These are phyloP conservation scores for Isabelozyma rhagii DNA, from an alignment of 805 yeast species.

Conservation along the genomic window DNA sequence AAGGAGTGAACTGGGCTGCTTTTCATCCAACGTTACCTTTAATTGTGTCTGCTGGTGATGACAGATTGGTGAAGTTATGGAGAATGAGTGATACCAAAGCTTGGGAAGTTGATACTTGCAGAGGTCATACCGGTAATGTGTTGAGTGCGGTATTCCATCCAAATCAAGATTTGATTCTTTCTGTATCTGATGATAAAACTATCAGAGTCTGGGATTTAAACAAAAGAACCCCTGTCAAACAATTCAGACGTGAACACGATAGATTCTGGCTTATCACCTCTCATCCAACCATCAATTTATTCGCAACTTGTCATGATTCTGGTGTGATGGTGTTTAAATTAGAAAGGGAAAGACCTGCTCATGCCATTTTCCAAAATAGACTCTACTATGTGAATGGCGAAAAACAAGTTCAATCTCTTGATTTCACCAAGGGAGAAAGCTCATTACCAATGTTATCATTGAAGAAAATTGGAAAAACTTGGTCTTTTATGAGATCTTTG, in stretches of 20 bases:
- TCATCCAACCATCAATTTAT: slow-evolving; percentile 87
- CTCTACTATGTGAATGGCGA: slow-evolving; percentile 76
- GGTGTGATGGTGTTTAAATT: slow-evolving; percentile 98
- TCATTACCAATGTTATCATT: slow-evolving; percentile 79
- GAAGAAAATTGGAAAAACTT: slow-evolving; percentile 78
- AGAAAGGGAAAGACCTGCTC: slow-evolving; percentile 97
- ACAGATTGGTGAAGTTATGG: slow-evolving; percentile 93
- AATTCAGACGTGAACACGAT: slow-evolving; percentile 89
- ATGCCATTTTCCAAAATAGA: slow-evolving; percentile 65
- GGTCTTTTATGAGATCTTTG: slow-evolving; percentile 80
- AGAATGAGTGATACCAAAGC: slow-evolving; percentile 97
- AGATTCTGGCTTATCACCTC: slow-evolving; percentile 90
- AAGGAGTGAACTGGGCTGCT: slow-evolving; percentile 98
- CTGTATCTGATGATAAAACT: slow-evolving; percentile 95
- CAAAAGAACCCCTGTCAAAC: slow-evolving; percentile 89
- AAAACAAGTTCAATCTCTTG: slow-evolving; percentile 80
- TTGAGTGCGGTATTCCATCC: slow-evolving; percentile 91
- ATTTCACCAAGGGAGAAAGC: slow-evolving; percentile 58
- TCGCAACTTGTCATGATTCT: slow-evolving; percentile 94
- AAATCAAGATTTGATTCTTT: slow-evolving; percentile 82
- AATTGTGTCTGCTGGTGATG: slow-evolving; percentile 95
- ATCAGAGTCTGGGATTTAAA: slow-evolving; percentile 96
- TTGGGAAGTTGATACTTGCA: slow-evolving; percentile 98
- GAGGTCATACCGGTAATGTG: slow-evolving; percentile 96
- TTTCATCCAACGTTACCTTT: slow-evolving; percentile 96